Conservation (phyloP, 257 asterid species). For the Henckelia pumila region DNA sequence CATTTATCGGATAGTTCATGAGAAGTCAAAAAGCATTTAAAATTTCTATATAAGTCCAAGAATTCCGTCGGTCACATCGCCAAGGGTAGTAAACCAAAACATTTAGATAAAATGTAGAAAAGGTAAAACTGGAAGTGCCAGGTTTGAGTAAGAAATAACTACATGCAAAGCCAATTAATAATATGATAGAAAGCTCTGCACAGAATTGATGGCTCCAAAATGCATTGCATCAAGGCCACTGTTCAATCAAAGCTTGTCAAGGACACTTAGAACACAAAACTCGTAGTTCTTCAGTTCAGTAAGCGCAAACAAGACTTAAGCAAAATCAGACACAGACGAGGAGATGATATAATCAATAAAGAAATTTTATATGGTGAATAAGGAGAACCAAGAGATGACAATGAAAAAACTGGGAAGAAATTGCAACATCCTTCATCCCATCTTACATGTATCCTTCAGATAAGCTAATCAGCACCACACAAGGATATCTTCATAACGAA, state of each 20-base stretch:
- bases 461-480: background rate
- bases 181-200: background rate
- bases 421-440: background rate
- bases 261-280: background rate
- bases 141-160: background rate
- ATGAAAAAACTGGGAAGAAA: background rate
- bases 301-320: background rate
- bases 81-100: background rate
- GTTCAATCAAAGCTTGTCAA: background rate
- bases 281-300: background rate
- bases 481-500: slow-evolving; percentile 7
- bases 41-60: background rate
- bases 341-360: background rate
- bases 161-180: background rate
- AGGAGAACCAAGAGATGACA: background rate
- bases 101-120: background rate
- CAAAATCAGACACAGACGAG: background rate
- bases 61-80: background rate
- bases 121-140: background rate
- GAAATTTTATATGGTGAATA: background rate
- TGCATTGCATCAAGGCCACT: background rate
- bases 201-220: background rate
- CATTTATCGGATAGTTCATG: too few relatives aligned
- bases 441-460: slow-evolving; percentile 1
- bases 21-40: background rate